These are phyloP conservation scores for Taphrina pruni DNA, from an alignment of 1,139 yeast species.

Conservation along the genomic window DNA sequence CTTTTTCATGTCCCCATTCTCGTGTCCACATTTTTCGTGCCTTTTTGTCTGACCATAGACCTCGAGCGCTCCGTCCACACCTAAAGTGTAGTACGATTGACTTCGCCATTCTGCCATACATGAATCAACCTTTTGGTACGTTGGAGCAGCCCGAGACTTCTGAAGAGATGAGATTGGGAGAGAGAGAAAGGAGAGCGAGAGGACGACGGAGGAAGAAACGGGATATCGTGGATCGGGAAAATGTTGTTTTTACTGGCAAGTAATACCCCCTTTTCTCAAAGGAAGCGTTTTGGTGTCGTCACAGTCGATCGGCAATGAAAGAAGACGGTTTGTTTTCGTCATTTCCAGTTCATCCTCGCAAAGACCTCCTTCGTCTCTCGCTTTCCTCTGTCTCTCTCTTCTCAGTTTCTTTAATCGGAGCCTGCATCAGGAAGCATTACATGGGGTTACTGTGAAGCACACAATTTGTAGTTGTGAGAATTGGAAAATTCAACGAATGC, in stretches of 20 bases:
- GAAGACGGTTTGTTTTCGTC: conserved; percentile 41
- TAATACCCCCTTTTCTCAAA: conserved; percentile 30
- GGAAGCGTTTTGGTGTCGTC: conserved; percentile 39
- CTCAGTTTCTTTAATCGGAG: background rate
- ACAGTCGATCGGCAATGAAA: conserved; percentile 41
- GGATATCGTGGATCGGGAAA: conserved; percentile 23
- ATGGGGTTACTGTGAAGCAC: background rate
- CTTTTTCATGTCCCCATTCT: too few relatives aligned
- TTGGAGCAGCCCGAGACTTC: too few relatives aligned
- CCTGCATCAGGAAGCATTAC: background rate
- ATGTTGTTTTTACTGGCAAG: conserved; percentile 42
- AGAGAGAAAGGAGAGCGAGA: conserved; percentile 6
- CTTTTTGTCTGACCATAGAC: too few relatives aligned
- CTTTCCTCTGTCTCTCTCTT: background rate
- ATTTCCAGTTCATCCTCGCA: conserved; percentile 12
- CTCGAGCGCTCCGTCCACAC: too few relatives aligned
- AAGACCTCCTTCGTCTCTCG: background rate
- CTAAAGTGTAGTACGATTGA: too few relatives aligned
- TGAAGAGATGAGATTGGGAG: background rate
- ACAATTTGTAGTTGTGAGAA: background rate
- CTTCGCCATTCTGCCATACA: background rate
- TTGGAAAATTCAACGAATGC: background rate
- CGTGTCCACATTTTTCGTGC: too few relatives aligned
- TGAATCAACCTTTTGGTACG: too few relatives aligned
- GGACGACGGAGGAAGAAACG: conserved; percentile 9